Conservation (phyloP, 805 yeast species). For the Monosporozyma siamensis region DNA sequence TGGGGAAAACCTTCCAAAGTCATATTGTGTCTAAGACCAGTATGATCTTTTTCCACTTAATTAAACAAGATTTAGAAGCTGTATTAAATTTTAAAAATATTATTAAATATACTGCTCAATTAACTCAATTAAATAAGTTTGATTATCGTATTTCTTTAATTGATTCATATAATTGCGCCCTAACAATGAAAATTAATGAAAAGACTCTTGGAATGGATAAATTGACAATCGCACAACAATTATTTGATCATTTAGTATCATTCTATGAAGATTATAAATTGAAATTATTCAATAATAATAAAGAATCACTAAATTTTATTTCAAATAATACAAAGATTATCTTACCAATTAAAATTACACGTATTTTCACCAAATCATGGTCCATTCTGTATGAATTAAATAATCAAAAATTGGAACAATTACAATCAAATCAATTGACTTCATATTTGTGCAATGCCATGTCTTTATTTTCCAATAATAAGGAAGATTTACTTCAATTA, state of each 20-base stretch:
- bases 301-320: slow-evolving; percentile 16
- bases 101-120: slow-evolving; percentile 33
- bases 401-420: slow-evolving; percentile 10
- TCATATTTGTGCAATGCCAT: slow-evolving; percentile 23
- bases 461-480: slow-evolving; percentile 9
- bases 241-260: slow-evolving; percentile 9
- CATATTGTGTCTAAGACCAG: slow-evolving; percentile 29
- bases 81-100: slow-evolving; percentile 33
- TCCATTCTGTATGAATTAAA: slow-evolving; percentile 14
- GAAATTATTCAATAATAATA: slow-evolving; percentile 2
- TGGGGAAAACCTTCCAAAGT: slow-evolving; percentile 41
- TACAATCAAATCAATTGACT: slow-evolving; percentile 12
- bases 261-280: slow-evolving; percentile 15
- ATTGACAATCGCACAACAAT: slow-evolving; percentile 5
- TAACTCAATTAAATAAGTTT: slow-evolving; percentile 30
- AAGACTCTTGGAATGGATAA: slow-evolving; percentile 11
- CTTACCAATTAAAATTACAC: slow-evolving; percentile 15
- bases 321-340: slow-evolving; percentile 13
- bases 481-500: slow-evolving; percentile 5
- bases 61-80: slow-evolving; percentile 18
- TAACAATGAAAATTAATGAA: slow-evolving; percentile 7
- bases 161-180: slow-evolving; percentile 21
- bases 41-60: slow-evolving; percentile 26
- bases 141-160: slow-evolving; percentile 32
- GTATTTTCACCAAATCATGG: slow-evolving; percentile 20